Conservation (phyloP, 2,329 filamentous ascomycete species). For the Ophiosphaerella herpotricha region DNA sequence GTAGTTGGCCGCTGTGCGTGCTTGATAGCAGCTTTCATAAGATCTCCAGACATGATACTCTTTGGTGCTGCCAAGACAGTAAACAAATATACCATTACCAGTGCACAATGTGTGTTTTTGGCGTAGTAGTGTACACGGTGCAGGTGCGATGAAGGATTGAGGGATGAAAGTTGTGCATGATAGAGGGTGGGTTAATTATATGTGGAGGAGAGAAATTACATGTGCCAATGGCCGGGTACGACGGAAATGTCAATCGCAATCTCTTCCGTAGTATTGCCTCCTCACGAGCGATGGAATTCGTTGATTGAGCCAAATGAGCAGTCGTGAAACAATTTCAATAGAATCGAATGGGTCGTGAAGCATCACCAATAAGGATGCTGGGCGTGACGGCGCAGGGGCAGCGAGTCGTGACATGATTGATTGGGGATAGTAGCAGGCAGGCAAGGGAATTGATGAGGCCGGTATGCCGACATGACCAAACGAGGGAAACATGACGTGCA, state of each 20-base stretch:
- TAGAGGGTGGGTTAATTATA: not conserved
- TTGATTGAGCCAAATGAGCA: conserved; percentile 2
- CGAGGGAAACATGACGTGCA: conserved; percentile 1
- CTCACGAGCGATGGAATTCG: not conserved
- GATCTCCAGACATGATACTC: conserved; percentile 22
- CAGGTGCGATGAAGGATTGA: not conserved
- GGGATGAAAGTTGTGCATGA: not conserved
- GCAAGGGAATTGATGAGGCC: too few relatives aligned
- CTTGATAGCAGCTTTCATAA: conserved; percentile 30
- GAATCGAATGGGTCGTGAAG: not conserved
- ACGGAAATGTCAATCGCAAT: conserved; percentile 6
- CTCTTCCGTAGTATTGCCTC: not conserved
- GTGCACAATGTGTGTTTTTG: not conserved
- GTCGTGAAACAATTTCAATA: not conserved
- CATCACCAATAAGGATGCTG: not conserved
- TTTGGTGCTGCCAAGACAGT: conserved; percentile 32
- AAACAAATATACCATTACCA: conserved; percentile 28
- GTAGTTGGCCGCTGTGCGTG: conserved; percentile 39
- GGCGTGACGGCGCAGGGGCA: too few relatives aligned
- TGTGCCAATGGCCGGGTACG: not conserved
- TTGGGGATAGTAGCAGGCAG: too few relatives aligned
- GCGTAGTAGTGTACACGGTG: not conserved
- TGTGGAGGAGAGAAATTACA: not conserved
- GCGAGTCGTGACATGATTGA: too few relatives aligned
- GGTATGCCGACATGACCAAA: not conserved